Evolutionary conservation across 108 stramenopile genomes (phyloP).

Genomic region (Seminavis robusta): DNA sequence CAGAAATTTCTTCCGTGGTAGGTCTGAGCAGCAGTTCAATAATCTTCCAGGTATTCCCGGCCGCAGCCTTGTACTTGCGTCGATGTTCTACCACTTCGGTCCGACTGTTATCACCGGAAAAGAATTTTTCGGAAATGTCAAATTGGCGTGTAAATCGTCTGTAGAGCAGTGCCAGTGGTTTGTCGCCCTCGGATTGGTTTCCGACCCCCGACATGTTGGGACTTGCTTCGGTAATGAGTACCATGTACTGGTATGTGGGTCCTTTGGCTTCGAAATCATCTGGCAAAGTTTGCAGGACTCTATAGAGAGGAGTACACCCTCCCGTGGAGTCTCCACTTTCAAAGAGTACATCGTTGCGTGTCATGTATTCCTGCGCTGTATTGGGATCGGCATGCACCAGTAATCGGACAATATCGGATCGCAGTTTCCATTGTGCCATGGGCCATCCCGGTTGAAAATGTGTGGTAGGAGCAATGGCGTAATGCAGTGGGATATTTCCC

Average conservation of each 20-base stretch:
- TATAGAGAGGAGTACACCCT: slow-evolving; percentile 48
- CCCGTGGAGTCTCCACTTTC: slow-evolving; percentile 17
- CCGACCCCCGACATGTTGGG: slow-evolving; percentile 23
- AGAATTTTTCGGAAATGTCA: slow-evolving; percentile 82
- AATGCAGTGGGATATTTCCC: slow-evolving; percentile 58
- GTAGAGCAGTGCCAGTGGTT: slow-evolving; percentile 73
- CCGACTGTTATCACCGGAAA: slow-evolving; percentile 84
- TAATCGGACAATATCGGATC: slow-evolving; percentile 10
- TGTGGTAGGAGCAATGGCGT: slow-evolving; percentile 28
- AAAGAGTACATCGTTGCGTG: slow-evolving; percentile 27
- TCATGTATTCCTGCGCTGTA: slow-evolving; percentile 36
- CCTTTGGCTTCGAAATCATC: slow-evolving; percentile 62
- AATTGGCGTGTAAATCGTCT: slow-evolving; percentile 80
- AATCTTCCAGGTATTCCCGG: slow-evolving; percentile 82
- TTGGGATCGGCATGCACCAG: slow-evolving; percentile 30
- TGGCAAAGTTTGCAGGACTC: slow-evolving; percentile 55
- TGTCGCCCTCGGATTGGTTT: slow-evolving; percentile 54
- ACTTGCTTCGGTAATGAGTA: slow-evolving; percentile 7
- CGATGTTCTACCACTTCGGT: slow-evolving; percentile 75
- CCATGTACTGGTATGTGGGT: slow-evolving; percentile 59
- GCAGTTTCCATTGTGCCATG: neutral
- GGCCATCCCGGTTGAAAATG: slow-evolving; percentile 12
- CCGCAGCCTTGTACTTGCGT: slow-evolving; percentile 66
- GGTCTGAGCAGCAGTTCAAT: slow-evolving; percentile 64
- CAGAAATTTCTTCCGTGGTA: slow-evolving; percentile 4